phyloP scores from a whole-genome alignment of 495 filamentous ascomycete species.

The Trichocladium uniseriatum region DNA sequence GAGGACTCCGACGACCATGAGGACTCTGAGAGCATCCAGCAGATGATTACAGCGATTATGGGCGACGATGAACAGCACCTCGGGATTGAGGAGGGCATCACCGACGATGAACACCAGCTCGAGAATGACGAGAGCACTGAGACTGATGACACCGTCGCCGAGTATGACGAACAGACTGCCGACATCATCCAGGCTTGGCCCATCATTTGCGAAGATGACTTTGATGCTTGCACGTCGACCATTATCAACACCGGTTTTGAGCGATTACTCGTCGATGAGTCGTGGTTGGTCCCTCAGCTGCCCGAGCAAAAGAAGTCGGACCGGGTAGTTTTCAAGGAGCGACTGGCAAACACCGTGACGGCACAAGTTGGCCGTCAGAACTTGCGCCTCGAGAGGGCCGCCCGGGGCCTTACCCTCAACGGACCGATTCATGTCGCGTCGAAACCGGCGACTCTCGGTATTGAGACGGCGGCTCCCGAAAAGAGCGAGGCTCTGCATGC shows the following conservation, averaged over 20 bases:
- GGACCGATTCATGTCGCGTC: neutral
- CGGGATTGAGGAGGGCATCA: too few relatives aligned
- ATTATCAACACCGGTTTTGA: neutral
- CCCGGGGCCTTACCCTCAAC: neutral
- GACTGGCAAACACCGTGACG: neutral
- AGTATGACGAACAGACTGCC: neutral
- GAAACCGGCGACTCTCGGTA: neutral
- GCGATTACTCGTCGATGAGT: neutral
- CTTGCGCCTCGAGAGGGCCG: neutral
- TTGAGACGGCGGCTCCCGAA: too few relatives aligned
- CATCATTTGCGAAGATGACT: slow-evolving; percentile 8
- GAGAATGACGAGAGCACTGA: neutral
- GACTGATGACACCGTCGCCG: neutral
- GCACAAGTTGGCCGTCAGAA: neutral
- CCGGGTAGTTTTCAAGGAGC: neutral
- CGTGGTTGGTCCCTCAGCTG: slow-evolving; percentile 2
- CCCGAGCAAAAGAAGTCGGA: neutral
- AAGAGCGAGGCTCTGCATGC: too few relatives aligned
- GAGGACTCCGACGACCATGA: too few relatives aligned
- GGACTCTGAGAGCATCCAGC: too few relatives aligned
- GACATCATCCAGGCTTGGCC: neutral
- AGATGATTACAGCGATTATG: too few relatives aligned
- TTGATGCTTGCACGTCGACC: slow-evolving; percentile 3
- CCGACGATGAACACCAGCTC: too few relatives aligned
- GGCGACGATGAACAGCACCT: too few relatives aligned